Percentiles rank a stretch among this genome's conserved stretches.
These are phyloP conservation scores for Paxillus involutus DNA, from an alignment of 768 basidiomycete species.

Conservation along the genomic window DNA sequence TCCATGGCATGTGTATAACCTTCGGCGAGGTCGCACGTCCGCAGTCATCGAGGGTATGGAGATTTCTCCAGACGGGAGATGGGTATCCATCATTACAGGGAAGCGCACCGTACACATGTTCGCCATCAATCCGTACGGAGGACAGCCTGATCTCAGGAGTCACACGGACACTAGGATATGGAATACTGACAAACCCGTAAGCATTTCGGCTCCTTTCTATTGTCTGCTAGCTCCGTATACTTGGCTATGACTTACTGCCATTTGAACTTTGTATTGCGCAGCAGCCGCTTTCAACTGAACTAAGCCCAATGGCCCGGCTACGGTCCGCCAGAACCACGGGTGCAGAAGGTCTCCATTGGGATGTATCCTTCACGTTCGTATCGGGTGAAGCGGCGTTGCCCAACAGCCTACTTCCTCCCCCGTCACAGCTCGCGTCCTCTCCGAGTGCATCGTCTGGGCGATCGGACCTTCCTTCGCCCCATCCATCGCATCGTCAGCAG, in stretches of 20 bases:
- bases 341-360: conserved; percentile 30
- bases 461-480: conserved; percentile 26
- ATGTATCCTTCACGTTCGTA: conserved; percentile 61
- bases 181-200: conserved; percentile 51
- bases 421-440: conserved; percentile 22
- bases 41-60: conserved; percentile 57
- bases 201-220: conserved; percentile 9
- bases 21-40: conserved; percentile 70
- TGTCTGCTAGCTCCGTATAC: neutral
- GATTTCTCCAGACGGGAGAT: conserved; percentile 52
- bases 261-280: conserved; percentile 20
- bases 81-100: conserved; percentile 66
- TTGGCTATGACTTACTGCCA: neutral
- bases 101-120: conserved; percentile 73
- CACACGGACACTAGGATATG: conserved; percentile 58
- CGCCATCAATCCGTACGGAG: conserved; percentile 75
- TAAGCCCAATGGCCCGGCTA: conserved; percentile 58
- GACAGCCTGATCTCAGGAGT: conserved; percentile 59
- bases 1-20: conserved; percentile 62
- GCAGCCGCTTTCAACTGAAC: conserved; percentile 52
- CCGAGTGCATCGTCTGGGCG: conserved; percentile 29
- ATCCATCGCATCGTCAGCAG: conserved; percentile 34
- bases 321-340: conserved; percentile 33
- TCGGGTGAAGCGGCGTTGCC: conserved; percentile 35
- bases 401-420: conserved; percentile 38